Conservation (phyloP, 2,329 filamentous ascomycete species). For the Diaporthe batatas region DNA sequence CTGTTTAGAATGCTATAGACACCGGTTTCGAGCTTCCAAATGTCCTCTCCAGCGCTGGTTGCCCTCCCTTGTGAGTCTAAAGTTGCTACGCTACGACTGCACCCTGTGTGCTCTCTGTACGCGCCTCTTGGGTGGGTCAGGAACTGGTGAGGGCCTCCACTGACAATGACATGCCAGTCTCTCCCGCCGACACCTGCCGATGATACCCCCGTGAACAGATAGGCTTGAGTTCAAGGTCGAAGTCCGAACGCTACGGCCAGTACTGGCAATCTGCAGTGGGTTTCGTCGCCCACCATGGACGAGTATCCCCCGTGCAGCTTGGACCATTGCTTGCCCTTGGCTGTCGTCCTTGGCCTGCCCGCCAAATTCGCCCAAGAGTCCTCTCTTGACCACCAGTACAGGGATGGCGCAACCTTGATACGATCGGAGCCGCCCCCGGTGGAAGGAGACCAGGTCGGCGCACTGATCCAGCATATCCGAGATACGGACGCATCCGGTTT, state of each 20-base stretch:
- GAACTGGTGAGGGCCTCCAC: conserved; percentile 34
- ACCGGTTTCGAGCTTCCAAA: conserved; percentile 6
- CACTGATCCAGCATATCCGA: conserved; percentile 75
- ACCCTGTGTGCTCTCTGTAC: background rate
- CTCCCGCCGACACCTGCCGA: background rate
- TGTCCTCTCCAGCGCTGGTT: conserved; percentile 6
- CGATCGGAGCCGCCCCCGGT: conserved; percentile 79
- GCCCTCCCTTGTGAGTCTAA: conserved; percentile 19
- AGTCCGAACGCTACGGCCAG: background rate
- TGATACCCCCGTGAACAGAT: conserved; percentile 5
- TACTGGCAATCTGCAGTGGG: conserved; percentile 7
- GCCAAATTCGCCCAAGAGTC: conserved; percentile 57
- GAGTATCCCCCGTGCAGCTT: conserved; percentile 84
- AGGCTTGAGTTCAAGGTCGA: conserved; percentile 6
- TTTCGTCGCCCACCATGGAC: conserved; percentile 70
- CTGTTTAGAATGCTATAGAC: conserved; percentile 20
- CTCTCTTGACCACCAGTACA: conserved; percentile 63
- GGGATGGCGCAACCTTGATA: conserved; percentile 72
- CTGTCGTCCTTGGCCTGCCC: conserved; percentile 83
- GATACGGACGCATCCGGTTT: conserved; percentile 73
- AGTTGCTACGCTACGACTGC: background rate
- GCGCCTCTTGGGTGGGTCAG: conserved; percentile 3
- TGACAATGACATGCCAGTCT: conserved; percentile 29
- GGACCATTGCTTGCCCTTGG: conserved; percentile 86
- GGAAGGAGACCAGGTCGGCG: conserved; percentile 73